Base-by-base conservation (phyloP, 2,329 filamentous ascomycete genomes). In the Ascochyta clinopodiicola region DNA sequence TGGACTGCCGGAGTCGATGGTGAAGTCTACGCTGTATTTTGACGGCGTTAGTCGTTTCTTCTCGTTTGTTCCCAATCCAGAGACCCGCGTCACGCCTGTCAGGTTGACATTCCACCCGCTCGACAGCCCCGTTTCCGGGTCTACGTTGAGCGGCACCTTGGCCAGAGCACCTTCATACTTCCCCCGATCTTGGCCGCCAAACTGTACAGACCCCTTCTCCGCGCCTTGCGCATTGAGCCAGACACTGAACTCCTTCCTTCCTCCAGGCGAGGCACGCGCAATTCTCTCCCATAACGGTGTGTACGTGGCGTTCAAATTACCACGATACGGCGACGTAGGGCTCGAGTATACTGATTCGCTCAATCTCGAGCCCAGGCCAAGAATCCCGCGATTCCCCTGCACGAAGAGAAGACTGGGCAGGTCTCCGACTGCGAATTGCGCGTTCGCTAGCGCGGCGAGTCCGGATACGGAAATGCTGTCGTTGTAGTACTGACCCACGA, bases 401-500 rank as follows among this genome's bases (percentile, higher is more conserved):
- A 47, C 22, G 44, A 45, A 56, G 3, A 57, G 42, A 3, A 38
- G 44, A 4, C 34, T n/a, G 4, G 51, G 56, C 13, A 59, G 35
- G 37, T 61, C 31, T 9, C 32, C 51, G 19, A 61, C 38, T 2
- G 53, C 61, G n/a, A 63, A 36, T 1, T 42, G 22, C 17, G 51
- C 35, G 13, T 56, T 51, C 1, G 36, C 3, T 4, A 60, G 15
- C 6, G 39, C 6, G 17, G 32, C n/a, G 5, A 38, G 32, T 3
- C 39, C 24, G 25, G 36, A 17, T 8, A 44, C 39, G 24, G 32
- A 43, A 4, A 62, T 12, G 6, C 38, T 60, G 29, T 62, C 59
- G 19, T 59, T 59, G 52, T 59, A 62, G 42, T 59, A 62, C 10
- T 44, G 37, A 10, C 60, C 61, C 4, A 59, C 12, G 39, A 62